Evolutionary conservation across 495 filamentous ascomycete species (phyloP), one percentile per base, ranked within the genome.

Genomic region (Penicillium egyptiacum): DNA sequence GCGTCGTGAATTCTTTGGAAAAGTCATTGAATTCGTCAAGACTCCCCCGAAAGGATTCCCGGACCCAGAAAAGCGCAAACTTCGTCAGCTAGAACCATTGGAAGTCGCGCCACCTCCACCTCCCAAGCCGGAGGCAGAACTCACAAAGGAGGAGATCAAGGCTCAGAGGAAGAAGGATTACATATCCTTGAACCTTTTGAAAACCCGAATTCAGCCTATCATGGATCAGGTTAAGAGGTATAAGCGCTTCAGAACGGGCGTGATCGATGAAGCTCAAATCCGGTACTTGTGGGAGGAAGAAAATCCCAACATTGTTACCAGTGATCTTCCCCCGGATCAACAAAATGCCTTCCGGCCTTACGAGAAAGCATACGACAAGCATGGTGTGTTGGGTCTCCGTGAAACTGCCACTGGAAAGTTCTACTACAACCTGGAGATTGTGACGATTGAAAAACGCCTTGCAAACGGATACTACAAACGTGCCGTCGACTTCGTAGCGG

Each of bases 151-250:
- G 50, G 86, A 96, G 68, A 79, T 88, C 39, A 89, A 89, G 62
- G 85, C 82, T 2, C 89, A 91, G 74, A 90, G 87, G 65, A 85
- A 88, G 71, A 82, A 83, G 39, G 95, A 98, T 69, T 83, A 87
- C 83, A 90, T 52, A 81, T 83, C 3, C 3, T 76, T 96, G 35
- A 96, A 97, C 68, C 70, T 88, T 52, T 75, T 98, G 52, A 98
- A 97, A 73, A 79, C 93, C 17, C 79, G 87, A 23, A 84, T 98
- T 50, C 91, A 96, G 70, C 88, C 88, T 12, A 87, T 96, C 60
- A 96, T 98, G 91, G 93, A 98, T 58, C 88, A 95, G 72, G 89
- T 97, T 56, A 89, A 94, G 62, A 84, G 82, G 56, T 92, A 94
- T 70, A 88, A 87, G 67, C 87, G 87, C 56, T 97, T 98, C 76